Evolutionary conservation across 2,329 filamentous ascomycete species (phyloP).

Genomic region (Penicillium sp.): DNA sequence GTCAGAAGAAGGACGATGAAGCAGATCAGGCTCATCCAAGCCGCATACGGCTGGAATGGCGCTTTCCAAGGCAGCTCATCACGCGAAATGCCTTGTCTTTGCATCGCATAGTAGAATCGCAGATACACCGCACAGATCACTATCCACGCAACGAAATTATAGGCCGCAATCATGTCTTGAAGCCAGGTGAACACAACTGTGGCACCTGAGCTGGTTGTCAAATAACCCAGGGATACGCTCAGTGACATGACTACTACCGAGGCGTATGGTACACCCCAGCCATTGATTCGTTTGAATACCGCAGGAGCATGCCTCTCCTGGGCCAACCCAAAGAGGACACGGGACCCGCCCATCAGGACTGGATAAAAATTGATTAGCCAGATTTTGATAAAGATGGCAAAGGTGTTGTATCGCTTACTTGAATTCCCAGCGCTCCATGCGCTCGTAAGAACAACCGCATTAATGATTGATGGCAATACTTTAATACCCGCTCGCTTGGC

Average conservation of each 20-base stretch:
- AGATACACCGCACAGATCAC: conserved; percentile 56
- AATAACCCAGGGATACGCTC: conserved; percentile 61
- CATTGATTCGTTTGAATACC: conserved; percentile 36
- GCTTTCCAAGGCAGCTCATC: conserved; percentile 49
- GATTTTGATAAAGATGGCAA: not conserved
- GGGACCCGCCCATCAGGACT: conserved; percentile 32
- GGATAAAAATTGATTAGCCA: too few species aligned
- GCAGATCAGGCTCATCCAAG: conserved; percentile 56
- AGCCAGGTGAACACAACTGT: conserved; percentile 64
- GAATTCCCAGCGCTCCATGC: conserved; percentile 45
- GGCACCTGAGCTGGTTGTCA: conserved; percentile 59
- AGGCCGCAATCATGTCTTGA: conserved; percentile 55
- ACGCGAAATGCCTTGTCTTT: conserved; percentile 36
- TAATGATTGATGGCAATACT: conserved; percentile 14
- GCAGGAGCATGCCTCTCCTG: conserved; percentile 37
- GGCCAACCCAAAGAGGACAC: conserved; percentile 39
- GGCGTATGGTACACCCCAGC: conserved; percentile 55
- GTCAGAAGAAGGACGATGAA: conserved; percentile 63
- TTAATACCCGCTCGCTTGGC: conserved; percentile 44
- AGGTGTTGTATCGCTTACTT: too few species aligned
- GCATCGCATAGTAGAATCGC: conserved; percentile 50
- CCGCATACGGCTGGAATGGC: conserved; percentile 57
- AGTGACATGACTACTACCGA: conserved; percentile 53
- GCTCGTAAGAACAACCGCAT: conserved; percentile 14
- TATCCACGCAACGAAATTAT: conserved; percentile 53